A percentile compares a stretch with the other conserved stretches of the same genome.
phyloP scores from a whole-genome alignment of 495 filamentous ascomycete genomes.

The Penicillium verhagenii region DNA sequence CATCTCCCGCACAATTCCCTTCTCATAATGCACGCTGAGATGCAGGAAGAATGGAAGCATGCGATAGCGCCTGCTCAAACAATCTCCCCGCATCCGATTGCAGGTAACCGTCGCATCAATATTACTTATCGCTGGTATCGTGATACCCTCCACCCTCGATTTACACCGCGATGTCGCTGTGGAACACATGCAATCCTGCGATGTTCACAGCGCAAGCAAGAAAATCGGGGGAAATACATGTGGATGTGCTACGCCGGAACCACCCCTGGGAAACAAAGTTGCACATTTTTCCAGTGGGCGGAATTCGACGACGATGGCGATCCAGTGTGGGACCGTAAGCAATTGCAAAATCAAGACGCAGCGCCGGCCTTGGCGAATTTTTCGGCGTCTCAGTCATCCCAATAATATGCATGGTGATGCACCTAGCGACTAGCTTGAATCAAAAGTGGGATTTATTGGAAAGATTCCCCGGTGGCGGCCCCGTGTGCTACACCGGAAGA shows the following conservation, averaged over 20 bases:
- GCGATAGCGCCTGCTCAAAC: conserved; percentile 67
- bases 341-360: conserved; percentile 10
- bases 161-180: conserved; percentile 61
- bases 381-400: conserved; percentile 21
- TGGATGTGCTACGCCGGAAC: conserved; percentile 90
- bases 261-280: conserved; percentile 71
- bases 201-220: conserved; percentile 73
- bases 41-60: conserved; percentile 59
- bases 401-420: neutral
- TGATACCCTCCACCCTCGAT: conserved; percentile 66
- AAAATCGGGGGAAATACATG: conserved; percentile 78
- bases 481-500: neutral
- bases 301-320: conserved; percentile 85
- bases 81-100: conserved; percentile 78
- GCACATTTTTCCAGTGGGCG: conserved; percentile 85
- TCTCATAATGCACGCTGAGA: conserved; percentile 91
- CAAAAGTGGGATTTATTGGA: neutral
- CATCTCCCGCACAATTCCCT: conserved; percentile 93
- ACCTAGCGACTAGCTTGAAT: neutral
- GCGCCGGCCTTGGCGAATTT: conserved; percentile 36
- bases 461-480: neutral
- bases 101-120: conserved; percentile 80
- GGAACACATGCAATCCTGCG: conserved; percentile 68
- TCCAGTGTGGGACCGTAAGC: conserved; percentile 57
- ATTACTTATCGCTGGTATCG: conserved; percentile 91